Evolutionary conservation across 2,329 filamentous ascomycete species (phyloP), one percentile per base, ranked within the genome.

Genomic region (Apiospora rasikravindrae): DNA sequence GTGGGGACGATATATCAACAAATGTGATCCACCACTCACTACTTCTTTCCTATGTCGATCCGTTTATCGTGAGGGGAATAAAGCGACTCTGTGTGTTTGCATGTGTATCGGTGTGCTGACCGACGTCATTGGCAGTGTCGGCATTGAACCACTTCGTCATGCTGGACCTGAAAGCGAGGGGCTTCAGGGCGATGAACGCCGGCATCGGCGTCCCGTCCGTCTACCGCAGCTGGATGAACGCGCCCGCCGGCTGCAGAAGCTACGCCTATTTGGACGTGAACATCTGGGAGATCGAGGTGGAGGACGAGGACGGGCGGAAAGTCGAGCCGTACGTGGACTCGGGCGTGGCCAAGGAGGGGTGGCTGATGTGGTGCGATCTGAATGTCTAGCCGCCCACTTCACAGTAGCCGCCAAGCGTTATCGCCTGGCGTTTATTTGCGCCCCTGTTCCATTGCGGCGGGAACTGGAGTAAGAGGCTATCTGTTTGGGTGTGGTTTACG

Each of bases 141-240:
- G 71, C 67, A 8, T 51, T 78, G 22, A 72, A 75, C 57, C 74
- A 64, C 29, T 77, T 76, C 51, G 72, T 77, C 51, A 77, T 77
- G 76, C 72, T 75, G 24, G 76, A 78, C 49, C 73, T 74, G 73
- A 73, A 75, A 64, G 74, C 75, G 3, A 71, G 69, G 68, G 76
- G 76, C 42, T 78, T 72, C 68, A 71, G 73, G 70, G 74, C 71
- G 67, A 77, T 77, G 40, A 64, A 19, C 51, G 67, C 40, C 37
- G 71, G 71, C n/a, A 61, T 69, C 11, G 67, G 47, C 22, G 24
- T 45, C 57, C 19, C 49, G n/a, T 66, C 71, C 14, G 51, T 72
- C 14, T 72, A 72, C 53, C 71, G 71, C 22, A 66, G 37, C 67
- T 72, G 67, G 67, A 72, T 69, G 71, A 72, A 64, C 7, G 47